phyloP scores from a whole-genome alignment of 2,329 filamentous ascomycete genomes.

The Fragosphaeria purpurea region DNA sequence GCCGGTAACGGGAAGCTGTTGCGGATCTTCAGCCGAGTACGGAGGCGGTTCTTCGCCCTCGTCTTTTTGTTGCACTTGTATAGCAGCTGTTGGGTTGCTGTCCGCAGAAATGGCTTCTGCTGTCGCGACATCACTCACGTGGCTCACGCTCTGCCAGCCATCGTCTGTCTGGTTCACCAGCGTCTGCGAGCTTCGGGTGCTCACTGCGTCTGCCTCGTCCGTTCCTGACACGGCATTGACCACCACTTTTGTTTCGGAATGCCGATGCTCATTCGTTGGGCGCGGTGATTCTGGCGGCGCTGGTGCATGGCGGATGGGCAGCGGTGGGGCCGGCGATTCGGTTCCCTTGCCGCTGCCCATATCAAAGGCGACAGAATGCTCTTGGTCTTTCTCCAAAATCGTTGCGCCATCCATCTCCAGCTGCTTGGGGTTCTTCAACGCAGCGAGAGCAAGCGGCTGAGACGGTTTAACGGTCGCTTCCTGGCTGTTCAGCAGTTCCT shows the following conservation, averaged over 20 bases:
- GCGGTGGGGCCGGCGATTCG: slow-evolving; percentile 28
- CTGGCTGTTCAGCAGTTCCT: slow-evolving; percentile 55
- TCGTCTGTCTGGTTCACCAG: slow-evolving; percentile 36
- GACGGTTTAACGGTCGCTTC: slow-evolving; percentile 57
- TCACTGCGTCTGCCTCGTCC: slow-evolving; percentile 31
- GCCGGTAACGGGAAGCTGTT: not conserved
- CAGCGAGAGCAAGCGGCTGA: slow-evolving; percentile 69
- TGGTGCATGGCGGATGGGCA: slow-evolving; percentile 39
- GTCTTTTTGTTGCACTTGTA: not conserved
- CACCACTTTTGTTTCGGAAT: slow-evolving; percentile 9
- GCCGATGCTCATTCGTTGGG: not conserved
- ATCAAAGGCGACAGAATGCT: slow-evolving; percentile 1
- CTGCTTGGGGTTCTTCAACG: slow-evolving; percentile 40
- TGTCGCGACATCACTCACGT: not conserved
- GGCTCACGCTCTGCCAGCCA: slow-evolving; percentile 21
- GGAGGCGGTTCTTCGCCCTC: not conserved
- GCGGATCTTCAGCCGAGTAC: not conserved
- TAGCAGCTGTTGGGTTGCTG: no score
- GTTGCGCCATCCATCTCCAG: slow-evolving; percentile 13
- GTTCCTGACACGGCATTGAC: slow-evolving; percentile 14
- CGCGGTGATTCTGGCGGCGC: slow-evolving; percentile 21
- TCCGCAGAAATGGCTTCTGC: not conserved
- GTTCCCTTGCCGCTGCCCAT: not conserved
- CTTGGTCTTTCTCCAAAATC: slow-evolving; percentile 7
- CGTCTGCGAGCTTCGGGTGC: slow-evolving; percentile 41